Conservation (phyloP, 2,329 filamentous ascomycete genomes). For the Graphilbum sp. region DNA sequence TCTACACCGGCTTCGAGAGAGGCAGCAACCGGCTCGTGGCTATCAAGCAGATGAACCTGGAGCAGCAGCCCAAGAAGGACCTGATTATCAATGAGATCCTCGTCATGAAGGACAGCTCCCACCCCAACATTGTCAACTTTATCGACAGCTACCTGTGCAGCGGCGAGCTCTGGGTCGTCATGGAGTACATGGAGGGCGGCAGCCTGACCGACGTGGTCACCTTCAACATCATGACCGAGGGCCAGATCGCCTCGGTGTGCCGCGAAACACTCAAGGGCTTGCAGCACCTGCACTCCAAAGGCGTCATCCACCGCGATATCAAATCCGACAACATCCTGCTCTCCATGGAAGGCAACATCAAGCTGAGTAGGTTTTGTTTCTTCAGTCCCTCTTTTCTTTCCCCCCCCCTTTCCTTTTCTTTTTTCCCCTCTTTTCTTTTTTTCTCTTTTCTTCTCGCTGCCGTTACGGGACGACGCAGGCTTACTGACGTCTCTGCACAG, state of each 20-base stretch:
- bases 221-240: slow-evolving; percentile 98
- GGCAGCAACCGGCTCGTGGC: slow-evolving; percentile 78
- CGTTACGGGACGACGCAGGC: too few species aligned
- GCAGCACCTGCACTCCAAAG: slow-evolving; percentile 92
- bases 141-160: slow-evolving; percentile 88
- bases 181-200: slow-evolving; percentile 99
- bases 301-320: slow-evolving; percentile 96
- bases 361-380: slow-evolving; percentile 56
- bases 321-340: slow-evolving; percentile 97
- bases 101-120: slow-evolving; percentile 97
- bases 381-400: neutral
- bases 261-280: slow-evolving; percentile 81
- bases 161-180: slow-evolving; percentile 93
- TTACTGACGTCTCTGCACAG: slow-evolving; percentile 29
- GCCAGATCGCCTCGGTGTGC: slow-evolving; percentile 91
- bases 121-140: slow-evolving; percentile 98
- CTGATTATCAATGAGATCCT: slow-evolving; percentile 98
- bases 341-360: slow-evolving; percentile 89
- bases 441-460: neutral
- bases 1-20: slow-evolving; percentile 79
- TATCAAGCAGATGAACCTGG: slow-evolving; percentile 99
- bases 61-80: slow-evolving; percentile 97
- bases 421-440: neutral
- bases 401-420: neutral
- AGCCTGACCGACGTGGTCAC: slow-evolving; percentile 96